phyloP scores from a whole-genome alignment of 2,329 filamentous ascomycete species.

The Graphium sp. region DNA sequence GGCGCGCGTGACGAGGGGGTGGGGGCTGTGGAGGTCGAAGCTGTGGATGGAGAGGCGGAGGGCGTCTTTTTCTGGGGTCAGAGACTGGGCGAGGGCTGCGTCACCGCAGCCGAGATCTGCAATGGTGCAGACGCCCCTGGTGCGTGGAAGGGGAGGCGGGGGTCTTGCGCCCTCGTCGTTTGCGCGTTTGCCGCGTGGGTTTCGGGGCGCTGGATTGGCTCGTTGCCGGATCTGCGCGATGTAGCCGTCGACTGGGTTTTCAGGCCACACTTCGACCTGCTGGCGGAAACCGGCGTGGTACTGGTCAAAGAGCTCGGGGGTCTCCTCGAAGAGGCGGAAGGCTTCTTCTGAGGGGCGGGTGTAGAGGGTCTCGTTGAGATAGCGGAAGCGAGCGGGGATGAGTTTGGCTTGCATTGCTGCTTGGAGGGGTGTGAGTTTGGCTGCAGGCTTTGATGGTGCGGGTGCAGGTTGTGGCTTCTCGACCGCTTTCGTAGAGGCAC shows the following conservation, averaged over 20 bases:
- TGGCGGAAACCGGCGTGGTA: slow-evolving; percentile 94
- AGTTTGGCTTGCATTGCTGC: slow-evolving; percentile 90
- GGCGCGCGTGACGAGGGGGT: slow-evolving; percentile 63
- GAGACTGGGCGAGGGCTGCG: slow-evolving; percentile 56
- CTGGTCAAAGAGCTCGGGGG: slow-evolving; percentile 86
- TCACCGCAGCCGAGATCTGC: slow-evolving; percentile 92
- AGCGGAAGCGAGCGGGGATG: slow-evolving; percentile 85
- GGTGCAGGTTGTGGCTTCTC: slow-evolving; percentile 12
- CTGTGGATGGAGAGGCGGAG: slow-evolving; percentile 62
- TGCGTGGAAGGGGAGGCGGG: slow-evolving; percentile 47
- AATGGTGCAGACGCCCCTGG: slow-evolving; percentile 56
- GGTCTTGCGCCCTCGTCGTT: slow-evolving; percentile 10
- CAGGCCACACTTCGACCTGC: slow-evolving; percentile 90
- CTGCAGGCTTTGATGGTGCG: slow-evolving; percentile 22
- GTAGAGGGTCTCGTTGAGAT: slow-evolving; percentile 93
- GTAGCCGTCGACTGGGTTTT: slow-evolving; percentile 87
- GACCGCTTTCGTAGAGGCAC: slow-evolving; percentile 8
- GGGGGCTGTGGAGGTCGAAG: slow-evolving; percentile 72
- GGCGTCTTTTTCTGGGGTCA: slow-evolving; percentile 46
- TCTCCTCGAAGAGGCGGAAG: slow-evolving; percentile 64
- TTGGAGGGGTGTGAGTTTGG: slow-evolving; percentile 80
- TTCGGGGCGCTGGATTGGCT: slow-evolving; percentile 29
- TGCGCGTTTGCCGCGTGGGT: slow-evolving; percentile 12
- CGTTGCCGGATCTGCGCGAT: slow-evolving; percentile 53
- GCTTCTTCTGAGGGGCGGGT: slow-evolving; percentile 75